Conservation (phyloP, 345 rosid genomes). For the Microcos paniculata region DNA sequence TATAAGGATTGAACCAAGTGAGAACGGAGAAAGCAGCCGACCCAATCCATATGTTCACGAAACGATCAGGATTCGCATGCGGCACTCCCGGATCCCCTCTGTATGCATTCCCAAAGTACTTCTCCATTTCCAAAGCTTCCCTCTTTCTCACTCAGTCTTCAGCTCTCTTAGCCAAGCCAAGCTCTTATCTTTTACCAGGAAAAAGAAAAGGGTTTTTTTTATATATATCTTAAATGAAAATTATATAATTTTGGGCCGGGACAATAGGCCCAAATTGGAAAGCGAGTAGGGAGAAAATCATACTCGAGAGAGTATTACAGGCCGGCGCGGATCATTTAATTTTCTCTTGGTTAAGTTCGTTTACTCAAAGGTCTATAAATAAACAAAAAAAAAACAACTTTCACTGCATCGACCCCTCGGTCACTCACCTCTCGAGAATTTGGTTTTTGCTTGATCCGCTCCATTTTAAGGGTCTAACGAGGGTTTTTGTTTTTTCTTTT, state of each 20-base stretch:
- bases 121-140: slow-evolving; percentile 54
- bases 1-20: slow-evolving; percentile 69
- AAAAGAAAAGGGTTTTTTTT: background rate
- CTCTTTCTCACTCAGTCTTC: background rate
- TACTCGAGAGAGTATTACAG: slow-evolving; percentile 5
- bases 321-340: background rate
- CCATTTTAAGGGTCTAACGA: slow-evolving; percentile 4
- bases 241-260: background rate
- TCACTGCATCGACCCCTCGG: slow-evolving; percentile 6
- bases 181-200: background rate
- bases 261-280: background rate
- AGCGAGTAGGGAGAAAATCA: background rate
- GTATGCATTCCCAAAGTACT: slow-evolving; percentile 87
- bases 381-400: background rate
- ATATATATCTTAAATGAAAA: background rate
- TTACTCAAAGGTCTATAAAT: slow-evolving; percentile 22
- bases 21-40: slow-evolving; percentile 66
- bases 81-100: slow-evolving; percentile 97
- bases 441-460: slow-evolving; percentile 20
- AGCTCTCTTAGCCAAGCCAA: background rate
- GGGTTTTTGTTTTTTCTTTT: slow-evolving; percentile 12
- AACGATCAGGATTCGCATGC: slow-evolving; percentile 69
- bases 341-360: slow-evolving; percentile 4
- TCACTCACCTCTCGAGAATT: slow-evolving; percentile 4
- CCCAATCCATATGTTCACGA: slow-evolving; percentile 83